Percentiles rank a stretch among this genome's conserved stretches.
Evolutionary conservation across 164 flowering plant species (phyloP).

Genomic region (Dillenia turbinata): DNA sequence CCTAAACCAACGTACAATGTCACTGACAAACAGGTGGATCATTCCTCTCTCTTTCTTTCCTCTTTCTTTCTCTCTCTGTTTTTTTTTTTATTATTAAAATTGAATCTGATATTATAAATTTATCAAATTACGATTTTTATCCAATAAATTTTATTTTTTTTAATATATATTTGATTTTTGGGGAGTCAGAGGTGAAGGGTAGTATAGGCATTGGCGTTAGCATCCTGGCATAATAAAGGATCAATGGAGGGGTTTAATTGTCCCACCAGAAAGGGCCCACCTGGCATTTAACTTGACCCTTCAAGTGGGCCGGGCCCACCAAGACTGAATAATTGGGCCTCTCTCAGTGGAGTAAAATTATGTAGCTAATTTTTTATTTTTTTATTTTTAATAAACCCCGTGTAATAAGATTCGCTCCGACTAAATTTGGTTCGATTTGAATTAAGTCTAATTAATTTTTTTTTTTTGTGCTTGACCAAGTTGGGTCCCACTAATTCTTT

Average conservation of each 20-base stretch:
- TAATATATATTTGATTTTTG: no score
- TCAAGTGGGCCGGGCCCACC: constrained; percentile 15
- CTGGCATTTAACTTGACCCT: constrained; percentile 15
- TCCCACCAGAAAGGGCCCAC: constrained; percentile 11
- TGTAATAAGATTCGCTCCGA: no score
- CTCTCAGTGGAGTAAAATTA: no score
- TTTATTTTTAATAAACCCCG: no score
- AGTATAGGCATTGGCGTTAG: neutral
- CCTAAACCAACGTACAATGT: constrained; percentile 49
- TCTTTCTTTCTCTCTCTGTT: neutral
- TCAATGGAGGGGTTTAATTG: constrained; percentile 23
- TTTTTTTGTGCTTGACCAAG: no score
- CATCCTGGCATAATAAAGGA: constrained; percentile 23
- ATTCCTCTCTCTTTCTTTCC: constrained; percentile 29
- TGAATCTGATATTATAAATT: neutral
- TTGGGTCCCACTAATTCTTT: no score
- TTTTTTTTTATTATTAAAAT: neutral
- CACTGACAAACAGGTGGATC: constrained; percentile 73
- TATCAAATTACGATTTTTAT: no score
- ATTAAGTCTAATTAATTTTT: no score
- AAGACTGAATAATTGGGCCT: constrained; percentile 20
- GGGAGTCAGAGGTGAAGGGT: no score
- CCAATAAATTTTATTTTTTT: no score
- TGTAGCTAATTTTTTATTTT: no score
- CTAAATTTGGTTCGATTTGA: no score